These are phyloP conservation scores for Lablab purpureus DNA, from an alignment of 306 rosid genomes.

Conservation along the genomic window DNA sequence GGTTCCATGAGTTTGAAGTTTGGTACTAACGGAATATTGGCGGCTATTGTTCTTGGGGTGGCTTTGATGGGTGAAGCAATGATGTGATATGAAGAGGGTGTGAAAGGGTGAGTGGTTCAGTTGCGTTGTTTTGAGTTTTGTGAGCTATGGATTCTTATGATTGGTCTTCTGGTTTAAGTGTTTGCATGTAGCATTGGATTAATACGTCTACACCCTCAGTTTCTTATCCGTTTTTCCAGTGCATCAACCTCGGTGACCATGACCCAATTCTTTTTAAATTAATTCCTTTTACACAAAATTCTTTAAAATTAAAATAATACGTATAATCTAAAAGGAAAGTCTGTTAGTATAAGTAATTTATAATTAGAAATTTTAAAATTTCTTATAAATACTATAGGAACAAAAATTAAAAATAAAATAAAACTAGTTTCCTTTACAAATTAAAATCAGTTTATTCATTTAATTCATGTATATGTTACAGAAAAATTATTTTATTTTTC, in stretches of 20 bases:
- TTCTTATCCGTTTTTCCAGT: background rate
- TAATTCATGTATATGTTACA: no score
- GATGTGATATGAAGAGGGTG: background rate
- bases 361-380: no score
- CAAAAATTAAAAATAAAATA: no score
- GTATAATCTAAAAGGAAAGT: background rate
- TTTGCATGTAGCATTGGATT: slow-evolving; percentile 4
- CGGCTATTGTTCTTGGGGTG: slow-evolving; percentile 32
- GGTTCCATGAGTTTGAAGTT: slow-evolving; percentile 11
- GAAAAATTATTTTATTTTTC: no score
- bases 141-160: background rate
- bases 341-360: background rate
- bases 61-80: slow-evolving; percentile 31
- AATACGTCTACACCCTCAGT: background rate
- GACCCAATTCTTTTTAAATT: background rate
- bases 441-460: no score
- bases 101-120: background rate
- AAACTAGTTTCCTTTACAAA: no score
- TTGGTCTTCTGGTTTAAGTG: background rate
- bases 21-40: background rate
- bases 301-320: background rate
- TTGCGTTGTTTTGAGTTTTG: slow-evolving; percentile 10
- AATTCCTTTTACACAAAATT: background rate
- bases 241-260: background rate
- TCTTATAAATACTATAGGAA: no score